Evolutionary conservation across 1,139 yeast genomes (phyloP), one percentile per base, ranked within the genome.

Genomic region (Chernovozyma sophiae-reginae): DNA sequence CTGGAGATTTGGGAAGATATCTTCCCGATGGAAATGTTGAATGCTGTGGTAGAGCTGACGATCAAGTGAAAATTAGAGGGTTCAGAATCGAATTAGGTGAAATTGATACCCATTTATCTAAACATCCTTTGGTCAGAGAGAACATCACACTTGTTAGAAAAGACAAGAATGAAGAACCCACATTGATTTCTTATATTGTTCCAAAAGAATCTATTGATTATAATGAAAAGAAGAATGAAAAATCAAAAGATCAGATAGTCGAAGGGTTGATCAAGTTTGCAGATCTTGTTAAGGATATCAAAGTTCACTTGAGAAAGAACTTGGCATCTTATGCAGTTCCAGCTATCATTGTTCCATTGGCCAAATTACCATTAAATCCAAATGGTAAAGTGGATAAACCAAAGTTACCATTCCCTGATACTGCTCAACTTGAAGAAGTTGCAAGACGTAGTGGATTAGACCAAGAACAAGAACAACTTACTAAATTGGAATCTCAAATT

Each of bases 351-450:
- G 92, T 94, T 36, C 97, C 97, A 20, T 71, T 94, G 68, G 72
- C 74, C 24, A 81, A 80, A 55, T 67, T 94, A 55, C 98, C 98
- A 15, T 71, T 94, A 62, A 94, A 94, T 62, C 99, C 99, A 40
- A 94, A 94, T 57, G 99, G 99, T 53, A 94, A 94, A 63, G 89
- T 94, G 37, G 99, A 94, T 63, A 94, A 94, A 65, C 98, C 97
- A 27, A 90, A 92, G 53, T 71, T 92, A 47, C 97, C 97, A 36
- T 87, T 86, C 76, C 99, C 99, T 38, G 87, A 86, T 42, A 75
- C 87, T 27, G 92, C 85, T 23, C 97, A 90, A 62, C 68, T 92
- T 45, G 77, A 79, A 18, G 76, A 80, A 12, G 92, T 82, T 31
- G 73, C 89, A 4, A 59, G 60, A 45, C 65, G 71, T 40, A 50